A percentile compares a stretch with the other conserved stretches of the same genome.
Conservation (phyloP, 371 early-diverging fungal genomes). For the Mortierella sp. region DNA sequence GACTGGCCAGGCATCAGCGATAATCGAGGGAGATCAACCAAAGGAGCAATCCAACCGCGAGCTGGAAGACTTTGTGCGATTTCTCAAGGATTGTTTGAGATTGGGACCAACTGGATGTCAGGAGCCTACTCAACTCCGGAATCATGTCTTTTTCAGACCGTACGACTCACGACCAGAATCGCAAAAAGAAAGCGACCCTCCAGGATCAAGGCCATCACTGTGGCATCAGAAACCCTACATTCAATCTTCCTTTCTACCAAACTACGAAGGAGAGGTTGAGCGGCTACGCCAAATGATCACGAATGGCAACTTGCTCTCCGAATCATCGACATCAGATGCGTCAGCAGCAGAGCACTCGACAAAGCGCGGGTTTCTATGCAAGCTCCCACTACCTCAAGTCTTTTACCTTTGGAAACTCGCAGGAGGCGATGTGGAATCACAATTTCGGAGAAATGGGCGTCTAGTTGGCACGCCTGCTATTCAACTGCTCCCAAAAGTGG, state of each 20-base stretch:
- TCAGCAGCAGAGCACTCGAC: conserved; percentile 5
- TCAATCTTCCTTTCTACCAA: conserved; percentile 29
- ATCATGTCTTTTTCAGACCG: conserved; percentile 30
- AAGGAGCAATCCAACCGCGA: conserved; percentile 5
- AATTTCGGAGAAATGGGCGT: conserved; percentile 64
- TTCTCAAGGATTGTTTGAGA: conserved; percentile 28
- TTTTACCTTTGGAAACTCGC: conserved; percentile 75
- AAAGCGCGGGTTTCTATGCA: conserved; percentile 21
- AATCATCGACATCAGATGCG: too few relatives aligned
- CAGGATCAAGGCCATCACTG: conserved; percentile 3
- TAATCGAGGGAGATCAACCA: conserved; percentile 1
- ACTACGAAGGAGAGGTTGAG: conserved; percentile 45
- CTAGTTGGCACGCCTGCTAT: conserved; percentile 70
- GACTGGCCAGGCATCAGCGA: conserved; percentile 9
- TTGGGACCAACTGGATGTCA: conserved; percentile 10
- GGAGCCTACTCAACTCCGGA: conserved; percentile 27
- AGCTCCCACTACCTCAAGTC: conserved; percentile 62
- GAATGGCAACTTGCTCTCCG: not conserved
- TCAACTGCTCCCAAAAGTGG: conserved; percentile 64
- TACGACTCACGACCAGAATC: not conserved
- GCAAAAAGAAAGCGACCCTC: not conserved
- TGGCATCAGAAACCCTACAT: conserved; percentile 40
- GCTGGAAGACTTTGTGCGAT: conserved; percentile 12
- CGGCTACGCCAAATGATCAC: conserved; percentile 26
- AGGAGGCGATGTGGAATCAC: conserved; percentile 73